A percentile compares a stretch with the other conserved stretches of the same genome.
phyloP scores from a whole-genome alignment of 1,139 yeast genomes.

The Lodderomyces metapsilosis region DNA sequence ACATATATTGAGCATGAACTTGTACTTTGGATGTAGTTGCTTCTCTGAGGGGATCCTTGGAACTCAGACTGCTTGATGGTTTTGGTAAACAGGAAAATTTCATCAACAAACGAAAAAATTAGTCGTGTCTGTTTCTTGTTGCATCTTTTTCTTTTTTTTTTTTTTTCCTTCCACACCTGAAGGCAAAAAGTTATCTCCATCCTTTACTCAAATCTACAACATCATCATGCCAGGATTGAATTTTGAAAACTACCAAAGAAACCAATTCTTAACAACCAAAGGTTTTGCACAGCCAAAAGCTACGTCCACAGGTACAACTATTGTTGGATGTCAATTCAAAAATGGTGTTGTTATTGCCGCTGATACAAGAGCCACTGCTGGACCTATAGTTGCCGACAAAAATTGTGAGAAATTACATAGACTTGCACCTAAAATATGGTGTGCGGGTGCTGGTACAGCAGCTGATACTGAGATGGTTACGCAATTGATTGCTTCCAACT shows the following conservation, averaged over 20 bases:
- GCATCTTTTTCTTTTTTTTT: background rate
- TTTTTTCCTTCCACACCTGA: background rate
- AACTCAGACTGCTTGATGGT: too few relatives aligned
- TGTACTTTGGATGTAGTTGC: too few relatives aligned
- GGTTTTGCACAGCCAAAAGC: constrained; percentile 83
- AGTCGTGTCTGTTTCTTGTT: background rate
- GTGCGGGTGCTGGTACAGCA: constrained; percentile 99
- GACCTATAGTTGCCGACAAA: constrained; percentile 94
- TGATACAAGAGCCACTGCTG: constrained; percentile 96
- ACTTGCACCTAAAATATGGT: constrained; percentile 92
- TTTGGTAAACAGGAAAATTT: background rate
- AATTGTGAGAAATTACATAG: constrained; percentile 95
- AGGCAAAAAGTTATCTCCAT: background rate
- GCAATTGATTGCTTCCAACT: constrained; percentile 83
- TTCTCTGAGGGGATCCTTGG: too few relatives aligned
- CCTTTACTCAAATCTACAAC: background rate
- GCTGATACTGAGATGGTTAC: constrained; percentile 99
- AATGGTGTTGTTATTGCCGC: constrained; percentile 98
- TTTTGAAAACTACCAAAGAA: constrained; percentile 91
- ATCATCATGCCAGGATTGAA: constrained; percentile 77
- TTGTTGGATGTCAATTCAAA: constrained; percentile 89
- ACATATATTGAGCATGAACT: background rate
- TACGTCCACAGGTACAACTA: constrained; percentile 97
- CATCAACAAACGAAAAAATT: too few relatives aligned
- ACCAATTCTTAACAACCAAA: constrained; percentile 63